Percentiles rank a stretch among this genome's conserved stretches.
phyloP scores from a whole-genome alignment of 148 eudicot species.

The Polygonum maritimum region DNA sequence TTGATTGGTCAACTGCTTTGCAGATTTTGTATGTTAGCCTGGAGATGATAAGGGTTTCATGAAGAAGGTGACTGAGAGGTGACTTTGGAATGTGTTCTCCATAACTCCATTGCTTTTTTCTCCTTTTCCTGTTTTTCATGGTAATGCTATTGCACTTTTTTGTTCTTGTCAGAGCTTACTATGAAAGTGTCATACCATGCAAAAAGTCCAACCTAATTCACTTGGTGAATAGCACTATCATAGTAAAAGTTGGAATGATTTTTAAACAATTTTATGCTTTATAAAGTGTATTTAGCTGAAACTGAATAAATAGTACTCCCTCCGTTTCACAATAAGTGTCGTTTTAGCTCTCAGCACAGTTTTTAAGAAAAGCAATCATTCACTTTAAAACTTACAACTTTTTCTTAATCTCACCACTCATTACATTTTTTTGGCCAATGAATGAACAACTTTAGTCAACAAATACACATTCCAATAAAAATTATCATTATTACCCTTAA shows the following conservation, averaged over 20 bases:
- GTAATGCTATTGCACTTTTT: neutral
- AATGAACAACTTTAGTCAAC: no score
- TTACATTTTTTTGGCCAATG: no score
- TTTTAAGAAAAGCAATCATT: no score
- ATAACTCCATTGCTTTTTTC: neutral
- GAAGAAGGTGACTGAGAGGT: neutral
- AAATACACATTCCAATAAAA: no score
- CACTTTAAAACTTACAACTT: no score
- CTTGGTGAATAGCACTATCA: neutral
- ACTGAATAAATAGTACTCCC: no score
- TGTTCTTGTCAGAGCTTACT: neutral
- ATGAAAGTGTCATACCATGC: neutral
- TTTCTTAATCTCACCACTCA: no score
- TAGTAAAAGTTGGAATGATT: neutral
- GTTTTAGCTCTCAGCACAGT: no score
- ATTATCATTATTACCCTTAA: no score
- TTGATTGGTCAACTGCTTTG: conserved; percentile 1
- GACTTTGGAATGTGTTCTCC: neutral
- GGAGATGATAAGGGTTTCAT: neutral
- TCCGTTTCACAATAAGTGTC: no score
- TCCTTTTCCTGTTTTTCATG: neutral
- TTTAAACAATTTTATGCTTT: neutral
- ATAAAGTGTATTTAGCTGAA: no score
- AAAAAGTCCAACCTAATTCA: no score
- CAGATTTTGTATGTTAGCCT: conserved; percentile 1